Percentiles rank a stretch among this genome's conserved stretches.
These are phyloP conservation scores for Quercus aquifolioides DNA, from an alignment of 306 rosid genomes.

Conservation along the genomic window DNA sequence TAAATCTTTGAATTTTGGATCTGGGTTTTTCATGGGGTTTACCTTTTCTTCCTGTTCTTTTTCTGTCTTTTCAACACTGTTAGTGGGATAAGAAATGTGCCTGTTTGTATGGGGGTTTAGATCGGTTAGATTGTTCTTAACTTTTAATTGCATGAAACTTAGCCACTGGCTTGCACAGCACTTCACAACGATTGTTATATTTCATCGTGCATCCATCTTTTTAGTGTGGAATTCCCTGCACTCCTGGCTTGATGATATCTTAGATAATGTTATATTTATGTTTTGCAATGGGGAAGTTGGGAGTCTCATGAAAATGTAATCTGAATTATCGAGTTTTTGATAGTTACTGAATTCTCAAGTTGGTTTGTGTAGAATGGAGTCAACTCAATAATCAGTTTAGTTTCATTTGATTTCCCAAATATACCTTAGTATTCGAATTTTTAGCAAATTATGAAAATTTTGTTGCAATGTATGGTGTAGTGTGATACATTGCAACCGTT, in stretches of 20 bases:
- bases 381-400: neutral
- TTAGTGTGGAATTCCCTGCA: slow-evolving; percentile 15
- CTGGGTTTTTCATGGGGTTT: slow-evolving; percentile 23
- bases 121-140: slow-evolving; percentile 39
- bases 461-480: neutral
- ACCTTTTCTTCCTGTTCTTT: neutral
- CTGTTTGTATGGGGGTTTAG: slow-evolving; percentile 27
- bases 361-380: slow-evolving; percentile 4
- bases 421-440: neutral
- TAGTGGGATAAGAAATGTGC: slow-evolving; percentile 20
- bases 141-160: neutral
- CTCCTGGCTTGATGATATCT: neutral
- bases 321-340: neutral
- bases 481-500: neutral
- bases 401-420: neutral
- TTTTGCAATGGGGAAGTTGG: slow-evolving; percentile 3
- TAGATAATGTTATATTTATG: slow-evolving; percentile 7
- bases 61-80: neutral
- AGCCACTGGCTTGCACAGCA: neutral
- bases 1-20: slow-evolving; percentile 32
- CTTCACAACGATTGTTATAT: neutral
- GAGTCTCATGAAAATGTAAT: slow-evolving; percentile 2
- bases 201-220: slow-evolving; percentile 29
- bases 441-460: neutral
- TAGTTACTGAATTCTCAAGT: slow-evolving; percentile 9